Evolutionary conservation across 108 stramenopile genomes (phyloP), one percentile per base, ranked within the genome.

Genomic region (Cyclostephanos invisitatus): DNA sequence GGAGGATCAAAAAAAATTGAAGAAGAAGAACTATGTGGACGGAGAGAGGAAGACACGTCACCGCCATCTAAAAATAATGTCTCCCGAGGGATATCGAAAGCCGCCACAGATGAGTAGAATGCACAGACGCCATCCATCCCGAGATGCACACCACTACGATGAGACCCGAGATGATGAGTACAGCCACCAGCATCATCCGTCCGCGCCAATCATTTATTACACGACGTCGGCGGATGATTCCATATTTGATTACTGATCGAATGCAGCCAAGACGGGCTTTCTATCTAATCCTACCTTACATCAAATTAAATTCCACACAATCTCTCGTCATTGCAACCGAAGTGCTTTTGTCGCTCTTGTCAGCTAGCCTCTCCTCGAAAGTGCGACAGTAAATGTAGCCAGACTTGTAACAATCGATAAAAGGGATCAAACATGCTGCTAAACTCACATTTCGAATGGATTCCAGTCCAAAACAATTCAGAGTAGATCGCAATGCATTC

Each of bases 161-260:
- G 60, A 61, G 22, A 61, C 38, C 17, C 25, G 60, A 61, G 60
- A 61, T 61, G 60, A 61, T 12, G 36, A 61, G 5, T 20, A 59
- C 29, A 15, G 27, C n/a, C 44, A 15, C 44, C 44, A 15, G 44
- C 44, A 15, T 46, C 14, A 46, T 46, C 44, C 44, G 44, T 14
- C 44, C 14, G 44, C 12, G 44, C 44, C 44, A 14, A 46, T 46
- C 11, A 46, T 15, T 46, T 14, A 46, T 15, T 46, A 15, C 44
- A 46, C 40, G 9, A 42, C 44, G 44, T 46, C 44, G 44, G 44
- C 44, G 44, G 44, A 46, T 3, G 44, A 46, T 46, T 46, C 44
- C 44, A 46, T 46, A 14, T 46, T 46, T 14, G 44, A 46, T 46
- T 46, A 46, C 14, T 46, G 44, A 46, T 46, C 44, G 44, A 46